Conservation (phyloP, 495 filamentous ascomycete genomes). For the Poronia punctata region DNA sequence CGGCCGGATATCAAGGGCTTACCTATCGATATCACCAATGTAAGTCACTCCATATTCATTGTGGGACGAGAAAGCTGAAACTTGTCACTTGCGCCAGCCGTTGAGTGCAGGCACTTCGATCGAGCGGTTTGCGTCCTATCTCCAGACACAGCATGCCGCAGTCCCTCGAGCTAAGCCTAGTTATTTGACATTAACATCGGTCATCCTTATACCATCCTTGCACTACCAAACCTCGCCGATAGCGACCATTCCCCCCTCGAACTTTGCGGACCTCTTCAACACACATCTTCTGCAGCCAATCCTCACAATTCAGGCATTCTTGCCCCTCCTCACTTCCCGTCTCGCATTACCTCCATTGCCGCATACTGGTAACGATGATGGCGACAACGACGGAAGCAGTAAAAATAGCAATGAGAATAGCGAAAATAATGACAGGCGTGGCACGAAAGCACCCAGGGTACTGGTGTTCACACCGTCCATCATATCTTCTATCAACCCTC, state of each 20-base stretch:
- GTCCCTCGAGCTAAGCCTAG: constrained; percentile 65
- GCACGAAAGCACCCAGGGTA: constrained; percentile 46
- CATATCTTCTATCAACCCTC: constrained; percentile 71
- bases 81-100: constrained; percentile 21
- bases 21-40: constrained; percentile 74
- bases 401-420: constrained; percentile 28
- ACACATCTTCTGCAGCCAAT: constrained; percentile 89
- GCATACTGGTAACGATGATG: not conserved
- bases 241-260: constrained; percentile 70
- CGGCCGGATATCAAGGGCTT: constrained; percentile 75
- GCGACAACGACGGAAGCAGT: too few relatives aligned
- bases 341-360: constrained; percentile 10
- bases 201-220: constrained; percentile 70
- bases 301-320: constrained; percentile 75
- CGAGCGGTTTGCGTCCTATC: constrained; percentile 57
- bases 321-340: constrained; percentile 64
- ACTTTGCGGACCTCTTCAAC: constrained; percentile 85
- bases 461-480: constrained; percentile 80
- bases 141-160: constrained; percentile 64
- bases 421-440: constrained; percentile 36
- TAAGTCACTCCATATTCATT: constrained; percentile 27
- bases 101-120: constrained; percentile 50
- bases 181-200: constrained; percentile 64
- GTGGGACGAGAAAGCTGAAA: constrained; percentile 12
- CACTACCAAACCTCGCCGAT: constrained; percentile 69